These are phyloP conservation scores for Alternaria sp. DNA, from an alignment of 2,329 filamentous ascomycete genomes.

Conservation along the genomic window DNA sequence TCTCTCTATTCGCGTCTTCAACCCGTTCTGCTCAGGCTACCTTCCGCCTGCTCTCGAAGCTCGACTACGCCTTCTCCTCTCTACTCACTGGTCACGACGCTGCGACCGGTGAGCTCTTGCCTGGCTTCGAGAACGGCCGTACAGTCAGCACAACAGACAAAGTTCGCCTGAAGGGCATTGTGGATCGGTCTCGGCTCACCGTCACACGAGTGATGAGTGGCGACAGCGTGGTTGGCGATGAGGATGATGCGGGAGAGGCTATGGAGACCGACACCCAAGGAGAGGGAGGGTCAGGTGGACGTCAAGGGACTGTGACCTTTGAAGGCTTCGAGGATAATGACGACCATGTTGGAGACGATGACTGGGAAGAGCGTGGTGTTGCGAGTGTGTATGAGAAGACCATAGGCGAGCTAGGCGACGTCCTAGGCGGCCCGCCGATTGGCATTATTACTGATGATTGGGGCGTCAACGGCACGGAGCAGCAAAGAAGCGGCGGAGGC, in stretches of 20 bases:
- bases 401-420: slow-evolving; percentile 75
- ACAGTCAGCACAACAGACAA: slow-evolving; percentile 83
- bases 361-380: slow-evolving; percentile 38
- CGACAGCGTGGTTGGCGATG: slow-evolving; percentile 56
- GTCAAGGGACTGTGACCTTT: slow-evolving; percentile 37
- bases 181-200: slow-evolving; percentile 75
- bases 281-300: slow-evolving; percentile 32
- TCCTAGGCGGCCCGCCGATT: slow-evolving; percentile 63
- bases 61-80: slow-evolving; percentile 84
- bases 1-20: slow-evolving; percentile 74
- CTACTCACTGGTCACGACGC: slow-evolving; percentile 73
- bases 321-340: slow-evolving; percentile 56
- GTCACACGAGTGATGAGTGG: slow-evolving; percentile 73
- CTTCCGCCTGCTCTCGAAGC: slow-evolving; percentile 75
- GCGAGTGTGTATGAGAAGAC: slow-evolving; percentile 82
- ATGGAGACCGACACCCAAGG: slow-evolving; percentile 48
- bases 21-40: slow-evolving; percentile 70
- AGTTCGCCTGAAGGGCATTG: slow-evolving; percentile 82
- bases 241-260: slow-evolving; percentile 29
- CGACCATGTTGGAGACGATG: slow-evolving; percentile 54
- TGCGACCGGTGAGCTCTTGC: slow-evolving; percentile 69
- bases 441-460: slow-evolving; percentile 58
- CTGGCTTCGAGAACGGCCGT: slow-evolving; percentile 72
- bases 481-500: slow-evolving; percentile 21
- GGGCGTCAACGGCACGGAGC: slow-evolving; percentile 19